Evolutionary conservation across 2,329 filamentous ascomycete species (phyloP).

Genomic region (Ophiosphaerella narmari): DNA sequence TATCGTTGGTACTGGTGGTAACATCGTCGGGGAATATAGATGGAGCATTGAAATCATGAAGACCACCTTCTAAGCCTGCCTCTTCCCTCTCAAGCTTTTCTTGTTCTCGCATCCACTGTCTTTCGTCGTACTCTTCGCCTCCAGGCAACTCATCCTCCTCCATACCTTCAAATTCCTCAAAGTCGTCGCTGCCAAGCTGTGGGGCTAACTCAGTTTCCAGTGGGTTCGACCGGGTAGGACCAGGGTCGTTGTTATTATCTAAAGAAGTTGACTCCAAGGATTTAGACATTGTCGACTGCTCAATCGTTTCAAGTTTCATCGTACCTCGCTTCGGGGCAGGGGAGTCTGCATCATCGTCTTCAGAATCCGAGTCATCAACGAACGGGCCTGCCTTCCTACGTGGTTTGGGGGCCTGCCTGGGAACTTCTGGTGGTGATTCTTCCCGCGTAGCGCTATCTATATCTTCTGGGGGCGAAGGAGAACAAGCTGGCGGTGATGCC

Average conservation of each 20-base stretch:
- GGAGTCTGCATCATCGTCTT: slow-evolving; percentile 46
- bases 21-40: slow-evolving; percentile 36
- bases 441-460: slow-evolving; percentile 10
- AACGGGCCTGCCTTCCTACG: slow-evolving; percentile 63
- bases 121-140: slow-evolving; percentile 57
- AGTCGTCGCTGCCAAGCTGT: slow-evolving; percentile 52
- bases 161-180: slow-evolving; percentile 59
- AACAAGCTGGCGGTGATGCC: slow-evolving; percentile 46
- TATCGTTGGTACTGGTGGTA: slow-evolving; percentile 5
- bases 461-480: slow-evolving; percentile 29
- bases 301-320: slow-evolving; percentile 15
- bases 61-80: slow-evolving; percentile 40
- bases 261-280: slow-evolving; percentile 8
- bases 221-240: slow-evolving; percentile 16
- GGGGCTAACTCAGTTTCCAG: slow-evolving; percentile 57
- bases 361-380: slow-evolving; percentile 70
- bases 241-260: slow-evolving; percentile 12
- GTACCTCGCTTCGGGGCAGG: slow-evolving; percentile 26
- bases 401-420: slow-evolving; percentile 15
- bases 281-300: slow-evolving; percentile 26
- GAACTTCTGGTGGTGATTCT: slow-evolving; percentile 5
- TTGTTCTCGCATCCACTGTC: slow-evolving; percentile 76
- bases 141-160: slow-evolving; percentile 65
- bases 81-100: slow-evolving; percentile 58
- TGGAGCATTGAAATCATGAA: slow-evolving; percentile 59